These are phyloP conservation scores for Cyberlindnera bimundalis DNA, from an alignment of 805 yeast genomes.

Conservation along the genomic window DNA sequence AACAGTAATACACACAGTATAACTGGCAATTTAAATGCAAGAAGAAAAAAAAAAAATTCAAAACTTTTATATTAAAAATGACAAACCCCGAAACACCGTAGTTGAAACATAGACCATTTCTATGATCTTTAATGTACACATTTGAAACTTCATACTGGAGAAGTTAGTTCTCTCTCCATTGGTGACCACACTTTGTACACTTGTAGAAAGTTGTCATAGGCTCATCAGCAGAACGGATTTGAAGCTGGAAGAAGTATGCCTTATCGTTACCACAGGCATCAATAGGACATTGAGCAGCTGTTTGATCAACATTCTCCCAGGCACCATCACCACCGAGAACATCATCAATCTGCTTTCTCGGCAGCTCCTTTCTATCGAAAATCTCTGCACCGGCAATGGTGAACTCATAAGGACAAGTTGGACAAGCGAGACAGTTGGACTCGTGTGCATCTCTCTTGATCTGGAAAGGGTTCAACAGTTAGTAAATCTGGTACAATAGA, in stretches of 20 bases:
- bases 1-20: too few relatives aligned
- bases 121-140: not conserved
- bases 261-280: slow-evolving; percentile 83
- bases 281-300: slow-evolving; percentile 86
- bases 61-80: not conserved
- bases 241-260: slow-evolving; percentile 95
- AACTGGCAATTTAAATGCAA: not conserved
- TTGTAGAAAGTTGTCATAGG: slow-evolving; percentile 99
- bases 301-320: slow-evolving; percentile 98
- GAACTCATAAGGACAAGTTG: slow-evolving; percentile 94
- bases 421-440: slow-evolving; percentile 42
- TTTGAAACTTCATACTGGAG: slow-evolving; percentile 4
- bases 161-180: slow-evolving; percentile 89
- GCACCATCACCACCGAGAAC: slow-evolving; percentile 96
- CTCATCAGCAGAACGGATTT: slow-evolving; percentile 97
- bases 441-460: slow-evolving; percentile 6
- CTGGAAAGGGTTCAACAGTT: slow-evolving; percentile 1
- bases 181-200: slow-evolving; percentile 88
- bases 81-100: not conserved
- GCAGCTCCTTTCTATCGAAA: slow-evolving; percentile 78
- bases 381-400: slow-evolving; percentile 80
- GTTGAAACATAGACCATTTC: not conserved
- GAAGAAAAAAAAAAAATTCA: not conserved
- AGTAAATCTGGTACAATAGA: not conserved
- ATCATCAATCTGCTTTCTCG: slow-evolving; percentile 91